These are phyloP conservation scores for Lichtheimia ramosa DNA, from an alignment of 371 early-diverging fungal genomes.

Conservation along the genomic window DNA sequence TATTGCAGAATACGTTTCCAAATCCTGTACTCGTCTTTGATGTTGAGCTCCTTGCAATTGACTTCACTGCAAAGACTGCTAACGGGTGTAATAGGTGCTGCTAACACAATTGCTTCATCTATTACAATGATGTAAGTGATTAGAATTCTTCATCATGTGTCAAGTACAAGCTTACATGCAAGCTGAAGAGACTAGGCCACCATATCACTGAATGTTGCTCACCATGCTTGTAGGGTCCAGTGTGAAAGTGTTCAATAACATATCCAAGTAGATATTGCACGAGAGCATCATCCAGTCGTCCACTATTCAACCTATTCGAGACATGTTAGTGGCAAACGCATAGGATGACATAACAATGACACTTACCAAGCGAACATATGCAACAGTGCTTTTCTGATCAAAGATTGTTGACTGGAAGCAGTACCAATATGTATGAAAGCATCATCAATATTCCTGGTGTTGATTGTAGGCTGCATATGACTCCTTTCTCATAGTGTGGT, in stretches of 20 bases:
- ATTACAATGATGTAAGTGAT: not conserved
- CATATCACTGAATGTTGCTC: slow-evolving; percentile 59
- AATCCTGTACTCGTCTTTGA: slow-evolving; percentile 77
- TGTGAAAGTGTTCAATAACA: slow-evolving; percentile 51
- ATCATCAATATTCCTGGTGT: too few species aligned
- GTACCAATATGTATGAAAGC: too few species aligned
- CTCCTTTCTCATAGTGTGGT: too few species aligned
- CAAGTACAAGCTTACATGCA: slow-evolving; percentile 41
- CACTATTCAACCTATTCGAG: slow-evolving; percentile 17
- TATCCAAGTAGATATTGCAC: slow-evolving; percentile 31
- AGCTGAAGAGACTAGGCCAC: slow-evolving; percentile 62
- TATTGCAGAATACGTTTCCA: slow-evolving; percentile 58
- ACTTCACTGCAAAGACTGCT: slow-evolving; percentile 63
- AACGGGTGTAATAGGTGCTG: slow-evolving; percentile 38
- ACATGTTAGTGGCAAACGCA: not conserved
- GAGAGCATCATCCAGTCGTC: slow-evolving; percentile 19
- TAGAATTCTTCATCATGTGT: slow-evolving; percentile 3
- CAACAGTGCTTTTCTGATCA: slow-evolving; percentile 9
- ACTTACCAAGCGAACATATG: slow-evolving; percentile 16
- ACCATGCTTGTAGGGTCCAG: slow-evolving; percentile 46
- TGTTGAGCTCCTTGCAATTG: slow-evolving; percentile 63
- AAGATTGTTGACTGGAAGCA: slow-evolving; percentile 1
- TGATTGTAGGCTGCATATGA: too few species aligned
- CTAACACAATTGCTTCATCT: slow-evolving; percentile 28
- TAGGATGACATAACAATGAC: not conserved